Conservation (phyloP, 2,329 filamentous ascomycete genomes). For the Chalaropsis ovoidea region DNA sequence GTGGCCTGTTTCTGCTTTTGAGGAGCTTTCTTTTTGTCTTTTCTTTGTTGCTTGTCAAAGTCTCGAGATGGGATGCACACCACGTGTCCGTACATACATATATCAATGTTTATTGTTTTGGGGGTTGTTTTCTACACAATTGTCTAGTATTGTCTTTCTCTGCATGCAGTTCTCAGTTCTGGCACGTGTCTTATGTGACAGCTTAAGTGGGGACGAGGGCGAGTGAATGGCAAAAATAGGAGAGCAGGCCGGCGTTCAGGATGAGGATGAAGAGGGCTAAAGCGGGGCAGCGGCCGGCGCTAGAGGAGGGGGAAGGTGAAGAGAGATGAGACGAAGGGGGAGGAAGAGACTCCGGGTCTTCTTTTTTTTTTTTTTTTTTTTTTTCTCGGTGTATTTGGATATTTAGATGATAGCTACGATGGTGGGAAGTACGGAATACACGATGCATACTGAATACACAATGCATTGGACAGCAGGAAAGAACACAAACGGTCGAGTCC, state of each 20-base stretch:
- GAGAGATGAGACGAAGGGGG: not conserved
- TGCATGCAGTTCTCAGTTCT: not conserved
- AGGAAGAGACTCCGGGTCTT: not conserved
- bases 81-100: slow-evolving; percentile 1
- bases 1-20: slow-evolving; percentile 8
- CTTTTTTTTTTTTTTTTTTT: not conserved
- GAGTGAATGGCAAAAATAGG: not conserved
- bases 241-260: not conserved
- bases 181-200: slow-evolving; percentile 8
- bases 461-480: not conserved
- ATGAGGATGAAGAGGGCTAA: not conserved
- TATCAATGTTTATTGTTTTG: slow-evolving; percentile 8
- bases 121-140: not conserved
- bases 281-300: slow-evolving; percentile 1
- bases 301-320: not conserved
- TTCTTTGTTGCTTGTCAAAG: not conserved
- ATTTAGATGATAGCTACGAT: no score
- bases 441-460: no score
- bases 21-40: not conserved
- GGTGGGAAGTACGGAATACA: no score
- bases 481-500: not conserved
- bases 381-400: no score
- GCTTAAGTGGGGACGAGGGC: slow-evolving; percentile 9
- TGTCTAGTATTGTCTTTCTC: not conserved
- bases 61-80: not conserved